phyloP scores from a whole-genome alignment of 306 rosid genomes.

The Trifolium dubium region DNA sequence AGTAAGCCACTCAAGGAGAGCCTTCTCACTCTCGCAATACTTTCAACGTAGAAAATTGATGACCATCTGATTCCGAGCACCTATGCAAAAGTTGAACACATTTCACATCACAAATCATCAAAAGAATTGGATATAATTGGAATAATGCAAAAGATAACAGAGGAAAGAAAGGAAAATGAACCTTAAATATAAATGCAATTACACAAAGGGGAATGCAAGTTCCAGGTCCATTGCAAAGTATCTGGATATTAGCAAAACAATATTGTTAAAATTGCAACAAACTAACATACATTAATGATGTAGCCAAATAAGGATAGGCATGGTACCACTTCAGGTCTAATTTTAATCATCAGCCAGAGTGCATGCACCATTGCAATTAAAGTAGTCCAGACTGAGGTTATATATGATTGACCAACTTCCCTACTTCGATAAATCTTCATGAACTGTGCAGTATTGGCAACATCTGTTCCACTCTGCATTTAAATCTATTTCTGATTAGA shows the following conservation, averaged over 20 bases:
- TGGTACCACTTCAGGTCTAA: slow-evolving; percentile 93
- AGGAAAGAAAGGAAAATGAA: slow-evolving; percentile 32
- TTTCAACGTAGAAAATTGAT: slow-evolving; percentile 86
- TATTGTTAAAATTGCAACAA: slow-evolving; percentile 16
- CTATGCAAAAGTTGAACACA: slow-evolving; percentile 46
- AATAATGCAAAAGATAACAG: neutral
- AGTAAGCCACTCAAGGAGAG: slow-evolving; percentile 90
- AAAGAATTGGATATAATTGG: slow-evolving; percentile 24
- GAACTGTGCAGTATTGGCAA: slow-evolving; percentile 56
- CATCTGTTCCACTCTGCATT: slow-evolving; percentile 57
- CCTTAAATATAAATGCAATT: slow-evolving; percentile 88
- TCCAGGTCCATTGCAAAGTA: slow-evolving; percentile 97
- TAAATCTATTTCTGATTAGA: slow-evolving; percentile 34
- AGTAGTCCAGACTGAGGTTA: slow-evolving; percentile 92
- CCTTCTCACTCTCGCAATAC: slow-evolving; percentile 93
- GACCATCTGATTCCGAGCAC: slow-evolving; percentile 83
- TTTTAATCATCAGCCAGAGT: slow-evolving; percentile 77
- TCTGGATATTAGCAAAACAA: slow-evolving; percentile 50
- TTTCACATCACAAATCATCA: slow-evolving; percentile 33
- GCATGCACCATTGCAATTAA: slow-evolving; percentile 69
- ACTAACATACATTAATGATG: slow-evolving; percentile 17
- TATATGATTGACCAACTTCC: slow-evolving; percentile 94
- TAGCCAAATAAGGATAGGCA: slow-evolving; percentile 23
- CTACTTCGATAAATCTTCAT: slow-evolving; percentile 90
- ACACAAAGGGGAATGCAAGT: slow-evolving; percentile 87